Evolutionary conservation across 2,329 filamentous ascomycete species (phyloP).

Genomic region (Cadophora sp.): DNA sequence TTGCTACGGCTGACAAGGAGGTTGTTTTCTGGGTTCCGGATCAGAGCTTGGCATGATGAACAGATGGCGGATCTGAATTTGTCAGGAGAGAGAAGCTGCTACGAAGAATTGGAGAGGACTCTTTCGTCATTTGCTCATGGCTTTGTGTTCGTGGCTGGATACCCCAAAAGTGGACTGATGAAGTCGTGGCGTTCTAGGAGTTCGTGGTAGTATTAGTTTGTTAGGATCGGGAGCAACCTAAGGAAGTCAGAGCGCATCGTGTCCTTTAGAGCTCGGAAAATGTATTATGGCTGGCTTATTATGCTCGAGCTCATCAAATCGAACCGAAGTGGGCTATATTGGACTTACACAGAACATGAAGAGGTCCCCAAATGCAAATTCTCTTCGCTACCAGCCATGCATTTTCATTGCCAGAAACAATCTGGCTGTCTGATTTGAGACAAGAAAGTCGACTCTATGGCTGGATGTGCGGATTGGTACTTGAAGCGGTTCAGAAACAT

Average conservation of each 20-base stretch:
- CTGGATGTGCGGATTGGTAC: neutral
- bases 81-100: neutral
- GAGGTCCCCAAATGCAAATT: neutral
- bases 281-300: neutral
- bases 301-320: neutral
- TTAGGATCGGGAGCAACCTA: neutral
- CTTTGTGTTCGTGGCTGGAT: neutral
- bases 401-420: neutral
- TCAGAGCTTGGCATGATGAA: slow-evolving; percentile 40
- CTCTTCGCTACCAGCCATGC: neutral
- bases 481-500: neutral
- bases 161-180: neutral
- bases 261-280: neutral
- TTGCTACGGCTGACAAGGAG: slow-evolving; percentile 89
- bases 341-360: neutral
- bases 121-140: neutral
- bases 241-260: neutral
- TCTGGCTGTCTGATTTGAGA: neutral
- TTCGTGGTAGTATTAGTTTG: neutral
- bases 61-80: neutral
- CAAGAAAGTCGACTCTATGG: neutral
- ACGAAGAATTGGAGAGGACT: neutral
- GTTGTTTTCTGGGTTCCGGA: slow-evolving; percentile 81
- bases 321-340: neutral
- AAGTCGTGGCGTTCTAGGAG: slow-evolving; percentile 7